Evolutionary conservation across 2,329 filamentous ascomycete species (phyloP), one percentile per base, ranked within the genome.

Genomic region (Decorospora gaudefroyi): DNA sequence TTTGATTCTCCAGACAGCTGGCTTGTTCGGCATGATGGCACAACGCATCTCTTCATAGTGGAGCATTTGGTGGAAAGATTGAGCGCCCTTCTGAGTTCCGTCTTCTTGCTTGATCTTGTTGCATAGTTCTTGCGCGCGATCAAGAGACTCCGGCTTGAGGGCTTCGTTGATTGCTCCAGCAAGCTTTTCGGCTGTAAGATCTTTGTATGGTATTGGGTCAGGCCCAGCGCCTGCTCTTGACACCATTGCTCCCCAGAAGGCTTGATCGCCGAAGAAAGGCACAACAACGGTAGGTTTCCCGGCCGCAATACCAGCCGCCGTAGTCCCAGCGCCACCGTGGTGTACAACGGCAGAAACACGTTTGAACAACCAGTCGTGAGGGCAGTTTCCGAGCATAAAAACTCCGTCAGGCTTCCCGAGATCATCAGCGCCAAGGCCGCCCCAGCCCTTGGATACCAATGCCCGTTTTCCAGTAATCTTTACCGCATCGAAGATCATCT

Each of bases 331-430:
- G 45, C 90, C 90, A 15, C 90, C 90, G 52, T 95, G 90, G 62
- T 95, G 90, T 4, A 93, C 86, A 1, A 95, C 90, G 29, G 83
- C 85, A 0, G 87, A 86, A 1, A 95, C 89, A 25, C 80, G 84
- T 52, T 88, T 78, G 69, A 95, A 95, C 0, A 95, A 73, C 90
- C 90, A 95, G 70, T 95, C 90, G 51, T 95, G 90, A 1, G 90
- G 90, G 30, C 85, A 84, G 60, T 92, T 93, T 8, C 87, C 89
- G 25, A 95, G 76, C 82, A 95, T 89, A 64, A 88, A 89, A 1
- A 95, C 83, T 3, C 83, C 82, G 2, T 90, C 82, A 0, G 88
- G 88, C n/a, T 90, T 64, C 1, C 21, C 83, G 76, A 57, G 57
- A 17, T 71, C 61, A 23, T 90, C 86, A 0, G 82, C 86, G 19